phyloP scores from a whole-genome alignment of 805 yeast species.

The Metschnikowia noctiluminum region DNA sequence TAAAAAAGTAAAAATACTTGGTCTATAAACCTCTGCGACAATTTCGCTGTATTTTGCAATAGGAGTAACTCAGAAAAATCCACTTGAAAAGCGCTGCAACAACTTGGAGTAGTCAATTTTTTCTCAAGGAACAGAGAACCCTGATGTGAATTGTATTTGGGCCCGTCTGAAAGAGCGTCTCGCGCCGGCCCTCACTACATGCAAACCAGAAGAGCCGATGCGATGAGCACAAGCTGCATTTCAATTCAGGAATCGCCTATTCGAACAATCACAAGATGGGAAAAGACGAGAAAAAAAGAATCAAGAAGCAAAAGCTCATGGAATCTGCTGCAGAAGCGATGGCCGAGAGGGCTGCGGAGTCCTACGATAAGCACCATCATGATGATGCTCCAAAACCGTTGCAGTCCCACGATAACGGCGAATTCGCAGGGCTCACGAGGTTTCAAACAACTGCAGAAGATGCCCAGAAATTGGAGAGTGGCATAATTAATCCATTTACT shows the following conservation, averaged over 20 bases:
- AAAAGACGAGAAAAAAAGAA: constrained; percentile 16
- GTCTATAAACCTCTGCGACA: no score
- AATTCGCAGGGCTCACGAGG: constrained; percentile 51
- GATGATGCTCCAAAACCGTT: constrained; percentile 32
- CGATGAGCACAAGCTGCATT: constrained; percentile 8
- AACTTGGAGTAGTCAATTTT: no score
- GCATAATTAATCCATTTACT: constrained; percentile 72
- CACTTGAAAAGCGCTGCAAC: no score
- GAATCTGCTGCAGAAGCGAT: constrained; percentile 59
- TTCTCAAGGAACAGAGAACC: no score
- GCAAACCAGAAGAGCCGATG: not conserved
- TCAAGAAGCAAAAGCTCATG: constrained; percentile 42
- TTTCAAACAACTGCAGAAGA: constrained; percentile 64
- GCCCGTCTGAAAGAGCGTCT: not conserved
- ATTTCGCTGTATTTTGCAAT: no score
- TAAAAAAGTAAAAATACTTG: no score
- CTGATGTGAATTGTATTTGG: no score
- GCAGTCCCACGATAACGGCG: constrained; percentile 63
- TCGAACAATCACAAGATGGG: constrained; percentile 7
- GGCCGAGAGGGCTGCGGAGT: constrained; percentile 65
- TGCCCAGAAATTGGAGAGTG: constrained; percentile 58
- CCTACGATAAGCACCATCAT: constrained; percentile 48
- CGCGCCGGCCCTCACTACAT: not conserved
- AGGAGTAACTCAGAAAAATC: no score
- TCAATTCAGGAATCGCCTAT: not conserved